A percentile compares a stretch with the other conserved stretches of the same genome.
Evolutionary conservation across 495 filamentous ascomycete genomes (phyloP).

Genomic region (Penicillium ucsense): DNA sequence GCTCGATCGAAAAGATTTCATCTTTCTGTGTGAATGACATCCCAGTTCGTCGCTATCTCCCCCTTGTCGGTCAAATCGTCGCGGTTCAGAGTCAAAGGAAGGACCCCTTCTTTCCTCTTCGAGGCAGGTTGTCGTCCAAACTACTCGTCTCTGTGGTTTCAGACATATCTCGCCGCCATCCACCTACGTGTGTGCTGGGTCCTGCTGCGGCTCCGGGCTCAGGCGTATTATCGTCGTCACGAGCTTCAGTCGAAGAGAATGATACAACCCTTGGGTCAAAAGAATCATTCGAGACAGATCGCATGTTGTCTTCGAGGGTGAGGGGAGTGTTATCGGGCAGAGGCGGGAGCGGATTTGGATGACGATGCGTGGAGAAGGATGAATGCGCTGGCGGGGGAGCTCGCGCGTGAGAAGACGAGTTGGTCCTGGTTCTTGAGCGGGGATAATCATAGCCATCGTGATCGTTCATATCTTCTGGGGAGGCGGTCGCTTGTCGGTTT

Average conservation of each 20-base stretch:
- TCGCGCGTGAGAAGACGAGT: conserved; percentile 11
- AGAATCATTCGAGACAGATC: conserved; percentile 10
- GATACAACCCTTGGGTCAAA: conserved; percentile 16
- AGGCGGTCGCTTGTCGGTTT: conserved; percentile 3
- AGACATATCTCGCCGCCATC: conserved; percentile 26
- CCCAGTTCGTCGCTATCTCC: no score
- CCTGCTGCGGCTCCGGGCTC: conserved; percentile 7
- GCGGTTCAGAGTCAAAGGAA: conserved; percentile 9
- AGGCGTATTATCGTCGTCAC: conserved; percentile 6
- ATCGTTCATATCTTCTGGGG: conserved; percentile 6
- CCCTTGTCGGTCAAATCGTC: not conserved
- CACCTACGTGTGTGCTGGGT: conserved; percentile 10
- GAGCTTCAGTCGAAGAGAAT: conserved; percentile 8
- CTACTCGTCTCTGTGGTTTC: conserved; percentile 8
- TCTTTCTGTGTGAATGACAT: no score
- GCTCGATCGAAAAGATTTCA: no score
- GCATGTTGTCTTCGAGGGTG: conserved; percentile 4
- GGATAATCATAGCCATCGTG: conserved; percentile 2
- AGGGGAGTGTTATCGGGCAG: conserved; percentile 17
- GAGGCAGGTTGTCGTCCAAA: conserved; percentile 5
- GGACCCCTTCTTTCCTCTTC: conserved; percentile 4
- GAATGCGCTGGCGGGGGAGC: conserved; percentile 17
- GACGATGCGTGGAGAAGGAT: conserved; percentile 20
- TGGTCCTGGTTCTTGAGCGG: conserved; percentile 12
- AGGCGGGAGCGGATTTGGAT: conserved; percentile 21